Evolutionary conservation across 768 basidiomycete genomes (phyloP).

Genomic region (Suillus brevipes): DNA sequence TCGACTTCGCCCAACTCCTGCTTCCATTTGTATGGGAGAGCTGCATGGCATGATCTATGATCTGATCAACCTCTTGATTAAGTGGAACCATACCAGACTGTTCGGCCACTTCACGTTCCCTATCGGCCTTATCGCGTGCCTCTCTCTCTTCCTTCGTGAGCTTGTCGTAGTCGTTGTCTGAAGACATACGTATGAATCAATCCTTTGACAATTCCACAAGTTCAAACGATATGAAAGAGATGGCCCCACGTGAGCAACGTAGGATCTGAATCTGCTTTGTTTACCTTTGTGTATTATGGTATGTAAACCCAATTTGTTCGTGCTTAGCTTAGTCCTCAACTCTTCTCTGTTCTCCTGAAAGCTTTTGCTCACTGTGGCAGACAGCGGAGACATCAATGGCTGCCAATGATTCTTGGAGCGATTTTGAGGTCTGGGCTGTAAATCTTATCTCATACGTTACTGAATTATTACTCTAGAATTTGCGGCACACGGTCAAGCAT

Average conservation of each 20-base stretch:
- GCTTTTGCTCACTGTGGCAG: constrained; percentile 10
- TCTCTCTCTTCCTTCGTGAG: constrained; percentile 78
- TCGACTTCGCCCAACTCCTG: constrained; percentile 90
- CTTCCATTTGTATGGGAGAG: constrained; percentile 88
- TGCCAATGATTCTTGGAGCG: constrained; percentile 59
- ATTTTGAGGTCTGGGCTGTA: constrained; percentile 63
- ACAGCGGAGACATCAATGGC: constrained; percentile 48
- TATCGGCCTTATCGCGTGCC: constrained; percentile 64
- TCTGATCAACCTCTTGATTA: constrained; percentile 24
- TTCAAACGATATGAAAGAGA: constrained; percentile 18
- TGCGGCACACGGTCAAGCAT: constrained; percentile 68
- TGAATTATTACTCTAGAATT: constrained; percentile 45
- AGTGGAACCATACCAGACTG: constrained; percentile 69
- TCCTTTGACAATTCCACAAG: background rate
- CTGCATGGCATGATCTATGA: constrained; percentile 39
- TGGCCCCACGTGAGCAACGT: constrained; percentile 28
- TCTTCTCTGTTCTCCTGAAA: constrained; percentile 15
- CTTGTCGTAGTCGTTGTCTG: constrained; percentile 66
- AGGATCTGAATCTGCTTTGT: constrained; percentile 19
- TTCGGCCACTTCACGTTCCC: constrained; percentile 70
- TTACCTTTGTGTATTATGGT: constrained; percentile 34
- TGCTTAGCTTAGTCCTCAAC: constrained; percentile 8
- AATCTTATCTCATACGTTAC: constrained; percentile 13
- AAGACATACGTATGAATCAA: constrained; percentile 30
- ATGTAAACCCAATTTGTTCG: constrained; percentile 22